Percentiles rank a stretch among this genome's conserved stretches.
phyloP scores from a whole-genome alignment of 345 rosid species.

The Ailanthus altissimus region DNA sequence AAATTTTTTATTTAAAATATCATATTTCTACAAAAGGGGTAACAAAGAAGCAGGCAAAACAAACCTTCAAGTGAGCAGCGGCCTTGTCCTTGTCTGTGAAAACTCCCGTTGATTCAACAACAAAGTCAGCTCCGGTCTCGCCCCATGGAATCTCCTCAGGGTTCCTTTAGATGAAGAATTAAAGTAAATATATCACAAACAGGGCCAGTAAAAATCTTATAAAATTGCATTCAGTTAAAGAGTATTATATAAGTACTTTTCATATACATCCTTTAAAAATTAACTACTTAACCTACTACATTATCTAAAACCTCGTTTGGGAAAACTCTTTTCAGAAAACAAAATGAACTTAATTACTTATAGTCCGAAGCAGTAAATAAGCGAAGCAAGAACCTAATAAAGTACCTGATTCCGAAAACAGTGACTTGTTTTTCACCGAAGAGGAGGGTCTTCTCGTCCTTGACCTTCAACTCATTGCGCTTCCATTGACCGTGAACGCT shows the following conservation, averaged over 20 bases:
- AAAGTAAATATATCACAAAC: neutral
- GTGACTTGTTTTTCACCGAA: conserved; percentile 75
- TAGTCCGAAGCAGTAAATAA: neutral
- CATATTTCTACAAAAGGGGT: too few species aligned
- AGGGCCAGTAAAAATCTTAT: neutral
- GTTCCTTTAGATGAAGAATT: conserved; percentile 48
- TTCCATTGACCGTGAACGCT: conserved; percentile 97
- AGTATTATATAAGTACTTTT: neutral
- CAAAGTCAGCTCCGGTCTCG: conserved; percentile 67
- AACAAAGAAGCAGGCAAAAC: neutral
- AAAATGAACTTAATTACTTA: neutral
- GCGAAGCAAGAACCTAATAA: neutral
- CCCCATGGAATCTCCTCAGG: conserved; percentile 97
- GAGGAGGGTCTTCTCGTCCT: conserved; percentile 86
- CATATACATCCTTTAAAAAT: neutral
- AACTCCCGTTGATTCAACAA: conserved; percentile 89
- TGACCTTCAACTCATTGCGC: conserved; percentile 72
- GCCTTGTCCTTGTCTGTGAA: conserved; percentile 97
- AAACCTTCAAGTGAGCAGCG: conserved; percentile 94
- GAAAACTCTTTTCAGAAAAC: neutral
- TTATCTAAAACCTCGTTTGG: neutral
- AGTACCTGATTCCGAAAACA: conserved; percentile 74
- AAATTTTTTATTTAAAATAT: too few species aligned
- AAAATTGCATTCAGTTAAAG: neutral
- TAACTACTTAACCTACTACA: neutral